Evolutionary conservation across 106 monocot genomes (phyloP).

Genomic region (Amphibolis antarctica): DNA sequence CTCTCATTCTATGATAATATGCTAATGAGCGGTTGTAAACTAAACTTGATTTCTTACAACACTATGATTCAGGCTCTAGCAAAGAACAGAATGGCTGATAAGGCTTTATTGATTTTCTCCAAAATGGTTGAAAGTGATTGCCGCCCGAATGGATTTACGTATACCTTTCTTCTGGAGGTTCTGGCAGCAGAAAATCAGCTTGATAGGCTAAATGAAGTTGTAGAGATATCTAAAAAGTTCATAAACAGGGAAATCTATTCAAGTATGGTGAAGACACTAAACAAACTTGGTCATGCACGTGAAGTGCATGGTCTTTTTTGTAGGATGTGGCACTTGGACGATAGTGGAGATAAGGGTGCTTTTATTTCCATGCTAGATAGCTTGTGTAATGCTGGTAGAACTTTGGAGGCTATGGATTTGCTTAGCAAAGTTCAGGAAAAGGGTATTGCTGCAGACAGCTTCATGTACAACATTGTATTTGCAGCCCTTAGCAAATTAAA

Average conservation of each 20-base stretch:
- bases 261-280: conserved; percentile 50
- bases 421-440: conserved; percentile 69
- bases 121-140: conserved; percentile 82
- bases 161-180: conserved; percentile 48
- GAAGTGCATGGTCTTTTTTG: conserved; percentile 84
- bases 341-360: conserved; percentile 63
- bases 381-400: conserved; percentile 67
- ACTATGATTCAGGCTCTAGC: conserved; percentile 88
- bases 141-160: conserved; percentile 86
- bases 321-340: conserved; percentile 71
- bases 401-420: conserved; percentile 72
- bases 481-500: conserved; percentile 63
- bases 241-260: conserved; percentile 61
- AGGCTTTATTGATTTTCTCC: conserved; percentile 53
- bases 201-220: conserved; percentile 43
- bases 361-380: conserved; percentile 74
- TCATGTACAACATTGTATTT: conserved; percentile 83
- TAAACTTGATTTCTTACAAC: conserved; percentile 69
- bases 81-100: conserved; percentile 63
- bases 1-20: conserved; percentile 66
- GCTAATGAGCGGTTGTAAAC: conserved; percentile 49
- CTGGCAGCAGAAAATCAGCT: conserved; percentile 49
- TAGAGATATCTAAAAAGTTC: conserved; percentile 61
- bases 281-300: conserved; percentile 66
- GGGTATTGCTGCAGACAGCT: conserved; percentile 50